phyloP scores from a whole-genome alignment of 768 basidiomycete species.

The Phanerochaete carnosa region DNA sequence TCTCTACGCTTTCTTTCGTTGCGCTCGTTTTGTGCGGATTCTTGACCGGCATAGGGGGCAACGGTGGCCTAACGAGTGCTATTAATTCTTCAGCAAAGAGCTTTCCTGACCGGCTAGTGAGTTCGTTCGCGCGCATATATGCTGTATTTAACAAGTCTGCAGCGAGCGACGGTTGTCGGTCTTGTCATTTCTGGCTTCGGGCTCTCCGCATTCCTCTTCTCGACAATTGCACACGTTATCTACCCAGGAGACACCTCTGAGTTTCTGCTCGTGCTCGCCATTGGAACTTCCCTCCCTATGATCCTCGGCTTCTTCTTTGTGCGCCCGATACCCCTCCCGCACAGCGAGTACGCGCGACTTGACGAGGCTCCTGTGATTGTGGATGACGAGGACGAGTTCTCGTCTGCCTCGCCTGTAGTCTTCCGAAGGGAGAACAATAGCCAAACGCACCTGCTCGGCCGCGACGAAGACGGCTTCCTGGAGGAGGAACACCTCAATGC shows the following conservation, averaged over 20 bases:
- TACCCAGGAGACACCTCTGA: constrained; percentile 79
- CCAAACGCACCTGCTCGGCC: constrained; percentile 22
- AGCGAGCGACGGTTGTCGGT: constrained; percentile 76
- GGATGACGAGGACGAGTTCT: constrained; percentile 16
- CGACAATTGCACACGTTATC: constrained; percentile 63
- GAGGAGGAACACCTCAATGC: constrained; percentile 19
- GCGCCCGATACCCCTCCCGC: constrained; percentile 60
- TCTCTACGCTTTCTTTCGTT: constrained; percentile 42
- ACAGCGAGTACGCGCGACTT: constrained; percentile 15
- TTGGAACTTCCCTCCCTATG: constrained; percentile 81
- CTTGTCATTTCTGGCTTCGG: constrained; percentile 86
- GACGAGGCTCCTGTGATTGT: constrained; percentile 16
- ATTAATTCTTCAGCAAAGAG: constrained; percentile 83
- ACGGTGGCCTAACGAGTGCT: constrained; percentile 63
- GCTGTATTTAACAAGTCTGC: background rate
- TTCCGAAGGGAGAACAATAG: constrained; percentile 26
- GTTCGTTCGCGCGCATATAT: constrained; percentile 22
- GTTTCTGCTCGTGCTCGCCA: constrained; percentile 69
- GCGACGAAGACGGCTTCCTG: constrained; percentile 21
- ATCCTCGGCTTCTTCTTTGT: constrained; percentile 73
- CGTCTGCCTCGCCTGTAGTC: constrained; percentile 11
- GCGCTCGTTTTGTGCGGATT: constrained; percentile 61
- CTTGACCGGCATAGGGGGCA: constrained; percentile 76
- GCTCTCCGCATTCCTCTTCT: constrained; percentile 89
- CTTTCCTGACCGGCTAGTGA: constrained; percentile 67